phyloP scores from a whole-genome alignment of 345 rosid genomes.

The Angophora floribunda region DNA sequence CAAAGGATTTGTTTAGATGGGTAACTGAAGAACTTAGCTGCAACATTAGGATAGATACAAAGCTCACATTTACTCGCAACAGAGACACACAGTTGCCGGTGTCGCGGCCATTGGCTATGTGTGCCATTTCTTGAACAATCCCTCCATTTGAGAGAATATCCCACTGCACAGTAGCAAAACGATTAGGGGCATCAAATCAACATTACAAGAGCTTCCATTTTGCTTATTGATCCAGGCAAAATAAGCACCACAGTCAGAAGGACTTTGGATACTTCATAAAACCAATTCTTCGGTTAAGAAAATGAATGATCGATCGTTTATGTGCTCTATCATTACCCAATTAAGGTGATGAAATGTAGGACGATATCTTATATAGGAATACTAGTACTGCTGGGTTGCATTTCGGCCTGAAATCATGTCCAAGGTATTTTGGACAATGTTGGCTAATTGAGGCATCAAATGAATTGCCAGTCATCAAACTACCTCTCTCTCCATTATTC shows the following conservation, averaged over 20 bases:
- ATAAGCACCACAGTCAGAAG: not conserved
- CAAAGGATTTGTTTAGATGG: not conserved
- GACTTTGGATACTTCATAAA: not conserved
- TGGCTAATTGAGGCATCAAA: not conserved
- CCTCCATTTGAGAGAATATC: slow-evolving; percentile 76
- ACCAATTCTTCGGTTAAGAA: not conserved
- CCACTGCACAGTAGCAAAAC: slow-evolving; percentile 46
- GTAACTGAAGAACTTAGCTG: not conserved
- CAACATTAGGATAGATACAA: not conserved
- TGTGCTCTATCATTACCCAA: not conserved
- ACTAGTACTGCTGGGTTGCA: not conserved
- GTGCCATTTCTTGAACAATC: slow-evolving; percentile 58
- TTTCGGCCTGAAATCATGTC: not conserved
- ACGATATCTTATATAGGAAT: not conserved
- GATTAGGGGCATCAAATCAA: not conserved
- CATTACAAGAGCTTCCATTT: not conserved
- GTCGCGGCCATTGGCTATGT: slow-evolving; percentile 77
- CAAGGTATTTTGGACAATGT: not conserved
- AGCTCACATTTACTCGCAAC: slow-evolving; percentile 57
- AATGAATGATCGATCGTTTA: not conserved
- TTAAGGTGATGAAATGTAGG: not conserved
- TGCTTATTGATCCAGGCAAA: not conserved
- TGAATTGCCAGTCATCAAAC: not conserved
- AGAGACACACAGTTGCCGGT: slow-evolving; percentile 75
- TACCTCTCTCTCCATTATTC: not conserved